Evolutionary conservation across 257 asterid species (phyloP), one percentile per base, ranked within the genome.

Genomic region (Leptodermis oblonga): DNA sequence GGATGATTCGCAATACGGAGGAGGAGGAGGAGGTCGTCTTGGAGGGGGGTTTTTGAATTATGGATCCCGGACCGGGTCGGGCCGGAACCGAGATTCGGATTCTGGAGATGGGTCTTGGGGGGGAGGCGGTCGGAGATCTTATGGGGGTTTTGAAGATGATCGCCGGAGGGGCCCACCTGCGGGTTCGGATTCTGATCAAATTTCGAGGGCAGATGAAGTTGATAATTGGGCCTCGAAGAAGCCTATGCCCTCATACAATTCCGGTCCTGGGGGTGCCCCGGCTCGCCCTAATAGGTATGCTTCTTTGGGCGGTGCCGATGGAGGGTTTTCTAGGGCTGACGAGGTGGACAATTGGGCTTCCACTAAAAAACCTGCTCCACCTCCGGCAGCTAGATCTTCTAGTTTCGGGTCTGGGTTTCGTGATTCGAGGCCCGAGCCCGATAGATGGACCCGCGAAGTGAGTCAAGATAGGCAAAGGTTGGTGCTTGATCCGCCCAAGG

Each of bases 201-300:
- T 87, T 3, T 94, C 99, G 26, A 82, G 99, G 65, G 96, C 99
- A 48, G 98, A 91, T 68, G 98, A 82, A 77, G 93, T 80, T 41
- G 97, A 86, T 70, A 87, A 89, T 73, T 94, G 99, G 99, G 89
- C 82, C 7, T 77, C 91, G 86, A 93, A 93, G 87, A 91, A 75
- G 82, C 62, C 87, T 51, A 51, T 78, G 31, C 80, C 86, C 2
- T 85, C 87, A 31, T 73, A 71, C 45, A 66, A 66, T 62, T 69
- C 73, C 25, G 81, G 70, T 45, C 70, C 58, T 61, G 61, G 33
- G 18, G 52, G 60, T 17, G 61, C 41, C 7, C 69, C 78, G 28
- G 42, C 76, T 66, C 84, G 85, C 20, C 77, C 90, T 11, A 78
- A 67, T 33, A 77, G 80, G 71, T 87, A 90, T 76, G 77, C 80